phyloP scores from a whole-genome alignment of 352 stramenopile species.

The Phytopythium ostracodes region DNA sequence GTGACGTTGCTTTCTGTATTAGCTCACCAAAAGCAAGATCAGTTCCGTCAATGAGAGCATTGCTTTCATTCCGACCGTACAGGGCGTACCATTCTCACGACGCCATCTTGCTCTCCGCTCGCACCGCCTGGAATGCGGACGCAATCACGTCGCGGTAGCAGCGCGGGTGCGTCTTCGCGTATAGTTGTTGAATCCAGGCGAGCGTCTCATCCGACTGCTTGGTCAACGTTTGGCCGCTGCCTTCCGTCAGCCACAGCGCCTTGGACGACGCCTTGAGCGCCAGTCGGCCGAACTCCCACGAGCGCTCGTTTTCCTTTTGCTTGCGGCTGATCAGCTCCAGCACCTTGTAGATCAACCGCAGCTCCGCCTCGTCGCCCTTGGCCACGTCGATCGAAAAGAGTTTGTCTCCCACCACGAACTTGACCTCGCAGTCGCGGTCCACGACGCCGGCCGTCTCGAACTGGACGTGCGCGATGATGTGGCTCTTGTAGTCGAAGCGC shows the following conservation, averaged over 20 bases:
- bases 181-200: conserved; percentile 41
- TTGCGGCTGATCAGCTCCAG: conserved; percentile 42
- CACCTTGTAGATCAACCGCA: conserved; percentile 48
- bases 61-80: no score
- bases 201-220: conserved; percentile 41
- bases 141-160: conserved; percentile 59
- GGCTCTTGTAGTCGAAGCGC: conserved; percentile 31
- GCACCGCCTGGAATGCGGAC: conserved; percentile 35
- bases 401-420: conserved; percentile 39
- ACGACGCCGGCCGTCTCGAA: conserved; percentile 48
- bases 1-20: no score
- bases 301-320: conserved; percentile 31
- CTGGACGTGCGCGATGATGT: conserved; percentile 31
- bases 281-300: conserved; percentile 45
- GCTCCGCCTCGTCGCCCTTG: conserved; percentile 25
- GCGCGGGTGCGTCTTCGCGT: conserved; percentile 39
- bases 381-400: conserved; percentile 47
- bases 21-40: no score
- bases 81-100: no score
- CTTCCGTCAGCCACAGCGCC: conserved; percentile 35
- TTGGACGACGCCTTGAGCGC: conserved; percentile 37
- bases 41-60: no score
- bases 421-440: conserved; percentile 57
- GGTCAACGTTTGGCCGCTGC: conserved; percentile 32
- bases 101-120: conserved; percentile 28